A percentile compares a stretch with the other conserved stretches of the same genome.
These are phyloP conservation scores for Suillus luteus DNA, from an alignment of 768 basidiomycete genomes.

Conservation along the genomic window DNA sequence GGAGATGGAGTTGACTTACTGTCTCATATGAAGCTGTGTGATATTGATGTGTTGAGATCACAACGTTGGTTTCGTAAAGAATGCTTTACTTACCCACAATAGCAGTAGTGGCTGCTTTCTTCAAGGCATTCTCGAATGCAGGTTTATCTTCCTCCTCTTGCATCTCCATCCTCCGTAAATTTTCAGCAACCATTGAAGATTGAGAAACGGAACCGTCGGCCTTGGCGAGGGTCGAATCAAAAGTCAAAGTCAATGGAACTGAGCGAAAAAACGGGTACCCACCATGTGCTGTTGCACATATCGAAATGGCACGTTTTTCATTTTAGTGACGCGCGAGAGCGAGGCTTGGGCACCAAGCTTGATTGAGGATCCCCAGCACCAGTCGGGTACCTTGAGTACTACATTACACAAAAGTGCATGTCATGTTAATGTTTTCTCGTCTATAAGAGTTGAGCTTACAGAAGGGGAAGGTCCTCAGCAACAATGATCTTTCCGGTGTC, in stretches of 20 bases:
- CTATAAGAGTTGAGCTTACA: constrained; percentile 2
- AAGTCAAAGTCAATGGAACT: too few relatives aligned
- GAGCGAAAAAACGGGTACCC: background rate
- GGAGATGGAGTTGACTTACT: constrained; percentile 4
- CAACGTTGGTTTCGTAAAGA: background rate
- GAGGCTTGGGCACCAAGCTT: constrained; percentile 10
- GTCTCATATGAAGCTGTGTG: constrained; percentile 17
- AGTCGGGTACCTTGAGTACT: constrained; percentile 14
- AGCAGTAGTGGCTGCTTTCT: constrained; percentile 14
- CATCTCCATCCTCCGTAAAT: constrained; percentile 20
- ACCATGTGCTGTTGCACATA: constrained; percentile 11
- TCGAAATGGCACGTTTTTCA: constrained; percentile 12
- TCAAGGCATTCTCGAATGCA: constrained; percentile 16
- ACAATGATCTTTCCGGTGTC: constrained; percentile 8
- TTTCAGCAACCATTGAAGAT: constrained; percentile 18
- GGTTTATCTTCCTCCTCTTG: constrained; percentile 13
- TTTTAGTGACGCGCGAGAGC: background rate
- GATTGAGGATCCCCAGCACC: constrained; percentile 15
- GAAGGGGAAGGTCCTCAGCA: constrained; percentile 7
- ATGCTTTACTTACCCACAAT: constrained; percentile 14
- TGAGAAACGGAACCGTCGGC: background rate
- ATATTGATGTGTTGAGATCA: background rate
- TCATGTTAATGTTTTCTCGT: background rate
- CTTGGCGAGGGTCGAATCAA: background rate
- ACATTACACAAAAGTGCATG: background rate